Conservation (phyloP, 768 basidiomycete species). For the Russula virescens region DNA sequence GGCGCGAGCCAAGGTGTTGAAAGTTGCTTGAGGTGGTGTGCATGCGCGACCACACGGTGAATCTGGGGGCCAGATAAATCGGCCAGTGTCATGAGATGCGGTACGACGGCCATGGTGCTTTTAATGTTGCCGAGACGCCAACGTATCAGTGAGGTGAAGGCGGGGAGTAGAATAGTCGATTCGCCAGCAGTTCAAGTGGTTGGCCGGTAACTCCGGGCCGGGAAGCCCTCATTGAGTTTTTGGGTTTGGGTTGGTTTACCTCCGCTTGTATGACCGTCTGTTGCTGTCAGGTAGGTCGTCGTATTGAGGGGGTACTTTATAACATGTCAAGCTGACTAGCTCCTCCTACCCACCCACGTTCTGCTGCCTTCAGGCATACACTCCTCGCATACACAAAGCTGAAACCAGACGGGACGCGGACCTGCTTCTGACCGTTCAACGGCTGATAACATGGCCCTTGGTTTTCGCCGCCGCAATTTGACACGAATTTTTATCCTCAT, state of each 20-base stretch:
- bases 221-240: too few species aligned
- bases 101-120: constrained; percentile 31
- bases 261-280: too few species aligned
- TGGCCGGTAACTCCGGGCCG: too few species aligned
- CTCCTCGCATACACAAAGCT: neutral
- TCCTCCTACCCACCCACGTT: neutral
- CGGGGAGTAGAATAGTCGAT: neutral
- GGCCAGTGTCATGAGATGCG: constrained; percentile 83
- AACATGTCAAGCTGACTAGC: neutral
- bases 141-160: neutral
- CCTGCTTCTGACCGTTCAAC: neutral
- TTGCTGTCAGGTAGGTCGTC: too few species aligned
- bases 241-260: too few species aligned
- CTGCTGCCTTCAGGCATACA: too few species aligned
- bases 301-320: neutral
- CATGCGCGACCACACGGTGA: constrained; percentile 53
- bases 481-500: constrained; percentile 39
- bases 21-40: constrained; percentile 55
- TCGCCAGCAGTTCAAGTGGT: too few species aligned
- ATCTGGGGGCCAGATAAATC: constrained; percentile 81
- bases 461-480: constrained; percentile 45
- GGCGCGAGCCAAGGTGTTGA: constrained; percentile 67
- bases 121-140: neutral
- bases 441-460: constrained; percentile 10
- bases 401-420: neutral